Percentiles rank a stretch among this genome's conserved stretches.
phyloP scores from a whole-genome alignment of 345 rosid species.

The Camelina sativa region DNA sequence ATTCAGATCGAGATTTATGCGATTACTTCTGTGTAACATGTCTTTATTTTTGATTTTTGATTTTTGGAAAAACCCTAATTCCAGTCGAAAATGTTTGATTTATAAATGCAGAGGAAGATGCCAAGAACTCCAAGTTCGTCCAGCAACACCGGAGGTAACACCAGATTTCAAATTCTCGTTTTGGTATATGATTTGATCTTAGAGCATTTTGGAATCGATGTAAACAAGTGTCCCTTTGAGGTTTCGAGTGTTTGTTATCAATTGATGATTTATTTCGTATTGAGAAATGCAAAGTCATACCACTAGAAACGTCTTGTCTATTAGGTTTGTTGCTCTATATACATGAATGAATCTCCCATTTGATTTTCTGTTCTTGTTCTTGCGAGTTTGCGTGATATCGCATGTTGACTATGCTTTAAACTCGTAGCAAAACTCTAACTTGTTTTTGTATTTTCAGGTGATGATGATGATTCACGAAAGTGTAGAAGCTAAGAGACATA shows the following conservation, averaged over 20 bases:
- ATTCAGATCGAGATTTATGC: conserved; percentile 8
- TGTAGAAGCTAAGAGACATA: conserved; percentile 18
- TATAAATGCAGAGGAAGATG: conserved; percentile 73
- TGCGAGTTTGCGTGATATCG: background rate
- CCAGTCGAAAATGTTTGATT: background rate
- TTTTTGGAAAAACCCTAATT: conserved; percentile 12
- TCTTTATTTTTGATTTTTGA: background rate
- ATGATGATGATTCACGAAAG: background rate
- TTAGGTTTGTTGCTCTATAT: background rate
- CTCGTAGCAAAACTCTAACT: background rate
- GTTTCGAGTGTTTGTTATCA: background rate
- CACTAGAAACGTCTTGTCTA: too few relatives aligned
- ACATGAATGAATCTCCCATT: too few relatives aligned
- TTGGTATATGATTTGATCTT: background rate
- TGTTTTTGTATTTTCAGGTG: conserved; percentile 26
- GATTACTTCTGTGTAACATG: background rate
- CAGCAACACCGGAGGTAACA: conserved; percentile 76
- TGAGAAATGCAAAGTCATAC: too few relatives aligned
- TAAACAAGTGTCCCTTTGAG: too few relatives aligned
- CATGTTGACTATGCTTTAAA: background rate
- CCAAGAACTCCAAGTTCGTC: conserved; percentile 78
- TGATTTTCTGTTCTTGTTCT: background rate
- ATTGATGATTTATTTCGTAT: background rate
- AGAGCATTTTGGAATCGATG: background rate
- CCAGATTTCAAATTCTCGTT: background rate